Conservation (phyloP, 495 filamentous ascomycete species). For the Entonaema liquescens region DNA sequence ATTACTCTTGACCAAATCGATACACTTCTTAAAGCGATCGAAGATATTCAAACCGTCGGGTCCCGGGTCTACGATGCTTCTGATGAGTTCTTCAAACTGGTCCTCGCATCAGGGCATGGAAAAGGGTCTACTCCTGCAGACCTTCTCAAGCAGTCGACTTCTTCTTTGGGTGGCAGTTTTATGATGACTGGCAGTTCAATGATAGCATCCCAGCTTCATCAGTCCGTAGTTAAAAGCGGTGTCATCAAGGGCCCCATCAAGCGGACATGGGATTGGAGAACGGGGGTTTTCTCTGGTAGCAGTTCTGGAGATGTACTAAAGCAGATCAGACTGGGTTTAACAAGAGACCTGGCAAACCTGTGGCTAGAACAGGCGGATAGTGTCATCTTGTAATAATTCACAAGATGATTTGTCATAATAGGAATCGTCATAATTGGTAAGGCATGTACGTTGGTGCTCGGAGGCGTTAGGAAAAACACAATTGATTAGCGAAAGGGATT, state of each 20-base stretch:
- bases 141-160: conserved; percentile 72
- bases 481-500: conserved; percentile 6
- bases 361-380: conserved; percentile 67
- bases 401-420: background rate
- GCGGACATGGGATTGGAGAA: conserved; percentile 89
- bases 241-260: conserved; percentile 59
- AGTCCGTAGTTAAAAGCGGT: conserved; percentile 65
- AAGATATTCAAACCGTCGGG: conserved; percentile 82
- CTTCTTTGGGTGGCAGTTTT: conserved; percentile 63
- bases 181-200: conserved; percentile 76
- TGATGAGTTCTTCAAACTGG: conserved; percentile 73
- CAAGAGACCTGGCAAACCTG: conserved; percentile 70
- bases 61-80: conserved; percentile 72
- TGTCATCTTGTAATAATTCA: conserved; percentile 37
- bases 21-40: conserved; percentile 77
- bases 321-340: conserved; percentile 76
- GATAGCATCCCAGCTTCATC: conserved; percentile 69
- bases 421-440: conserved; percentile 4
- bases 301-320: conserved; percentile 73
- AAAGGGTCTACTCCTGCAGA: conserved; percentile 66
- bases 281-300: conserved; percentile 63
- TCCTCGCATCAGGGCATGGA: conserved; percentile 54
- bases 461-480: conserved; percentile 9
- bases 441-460: conserved; percentile 29
- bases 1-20: conserved; percentile 74